Percentiles rank a stretch among this genome's conserved stretches.
These are phyloP conservation scores for Gaertneriomyces semiglobifer DNA, from an alignment of 192 early-diverging fungal genomes.

Conservation along the genomic window DNA sequence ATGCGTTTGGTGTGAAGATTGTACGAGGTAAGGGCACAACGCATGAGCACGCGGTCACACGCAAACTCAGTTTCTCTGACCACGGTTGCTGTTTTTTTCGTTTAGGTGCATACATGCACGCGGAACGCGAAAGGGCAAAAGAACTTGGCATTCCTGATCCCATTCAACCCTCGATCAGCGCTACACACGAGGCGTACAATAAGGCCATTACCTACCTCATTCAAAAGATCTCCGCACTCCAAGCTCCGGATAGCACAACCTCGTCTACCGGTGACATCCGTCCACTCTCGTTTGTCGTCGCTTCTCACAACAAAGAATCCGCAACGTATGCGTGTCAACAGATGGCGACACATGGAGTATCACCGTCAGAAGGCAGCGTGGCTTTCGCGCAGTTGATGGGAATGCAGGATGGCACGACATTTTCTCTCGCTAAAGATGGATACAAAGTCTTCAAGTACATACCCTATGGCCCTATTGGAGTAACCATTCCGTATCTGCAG, in stretches of 20 bases:
- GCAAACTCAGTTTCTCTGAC: no score
- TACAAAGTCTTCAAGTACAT: slow-evolving; percentile 90
- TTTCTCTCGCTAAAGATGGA: slow-evolving; percentile 70
- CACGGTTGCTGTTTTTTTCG: no score
- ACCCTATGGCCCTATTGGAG: slow-evolving; percentile 84
- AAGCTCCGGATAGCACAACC: background rate
- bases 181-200: slow-evolving; percentile 83
- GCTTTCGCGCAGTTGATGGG: slow-evolving; percentile 92
- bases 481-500: slow-evolving; percentile 90
- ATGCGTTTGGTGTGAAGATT: slow-evolving; percentile 79
- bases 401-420: slow-evolving; percentile 90
- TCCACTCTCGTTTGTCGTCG: slow-evolving; percentile 76
- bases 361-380: slow-evolving; percentile 58
- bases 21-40: slow-evolving; percentile 57
- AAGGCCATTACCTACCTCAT: slow-evolving; percentile 70
- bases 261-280: slow-evolving; percentile 12
- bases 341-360: slow-evolving; percentile 60
- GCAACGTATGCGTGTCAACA: slow-evolving; percentile 57
- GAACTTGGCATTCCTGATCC: slow-evolving; percentile 70
- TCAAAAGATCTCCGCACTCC: slow-evolving; percentile 39
- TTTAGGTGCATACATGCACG: slow-evolving; percentile 66
- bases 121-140: slow-evolving; percentile 68
- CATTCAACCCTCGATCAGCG: slow-evolving; percentile 72
- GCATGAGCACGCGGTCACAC: no score
- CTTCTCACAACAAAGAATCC: slow-evolving; percentile 85